phyloP scores from a whole-genome alignment of 305 asterid genomes.

The Solanum chacoense region DNA sequence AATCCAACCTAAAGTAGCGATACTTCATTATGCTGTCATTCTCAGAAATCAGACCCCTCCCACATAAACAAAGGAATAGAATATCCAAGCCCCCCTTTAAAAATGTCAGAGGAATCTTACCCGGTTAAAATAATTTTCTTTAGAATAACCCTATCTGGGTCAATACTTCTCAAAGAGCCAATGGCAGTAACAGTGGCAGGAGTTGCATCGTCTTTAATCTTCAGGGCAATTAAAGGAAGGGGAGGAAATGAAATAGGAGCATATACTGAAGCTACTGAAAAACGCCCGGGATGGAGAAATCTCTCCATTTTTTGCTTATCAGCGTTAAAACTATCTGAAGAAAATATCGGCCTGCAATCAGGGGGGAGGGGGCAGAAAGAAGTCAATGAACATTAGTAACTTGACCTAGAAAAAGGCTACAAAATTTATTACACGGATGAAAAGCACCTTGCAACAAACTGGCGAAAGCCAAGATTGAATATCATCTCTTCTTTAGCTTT shows the following conservation, averaged over 20 bases:
- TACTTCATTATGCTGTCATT: not conserved
- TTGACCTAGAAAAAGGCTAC: not conserved
- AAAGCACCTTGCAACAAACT: conserved; percentile 56
- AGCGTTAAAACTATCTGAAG: conserved; percentile 63
- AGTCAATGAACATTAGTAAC: not conserved
- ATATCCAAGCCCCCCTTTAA: not conserved
- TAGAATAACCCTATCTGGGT: conserved; percentile 72
- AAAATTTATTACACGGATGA: not conserved
- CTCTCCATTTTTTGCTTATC: conserved; percentile 96
- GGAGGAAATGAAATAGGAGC: conserved; percentile 81
- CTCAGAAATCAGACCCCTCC: not conserved
- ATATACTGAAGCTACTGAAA: conserved; percentile 74
- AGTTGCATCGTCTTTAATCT: conserved; percentile 41
- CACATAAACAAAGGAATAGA: not conserved
- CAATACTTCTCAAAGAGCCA: conserved; percentile 74
- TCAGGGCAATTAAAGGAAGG: conserved; percentile 70
- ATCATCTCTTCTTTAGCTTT: conserved; percentile 92
- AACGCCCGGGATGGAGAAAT: conserved; percentile 85
- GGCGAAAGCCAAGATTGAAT: conserved; percentile 95
- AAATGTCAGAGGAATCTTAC: conserved; percentile 26
- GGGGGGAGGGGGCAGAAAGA: not conserved
- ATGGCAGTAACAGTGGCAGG: conserved; percentile 67
- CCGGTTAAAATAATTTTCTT: conserved; percentile 91
- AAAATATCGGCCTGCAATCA: conserved; percentile 69
- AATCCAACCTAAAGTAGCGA: not conserved